phyloP scores from a whole-genome alignment of 495 filamentous ascomycete species.

The Aspergillus haitiensis region DNA sequence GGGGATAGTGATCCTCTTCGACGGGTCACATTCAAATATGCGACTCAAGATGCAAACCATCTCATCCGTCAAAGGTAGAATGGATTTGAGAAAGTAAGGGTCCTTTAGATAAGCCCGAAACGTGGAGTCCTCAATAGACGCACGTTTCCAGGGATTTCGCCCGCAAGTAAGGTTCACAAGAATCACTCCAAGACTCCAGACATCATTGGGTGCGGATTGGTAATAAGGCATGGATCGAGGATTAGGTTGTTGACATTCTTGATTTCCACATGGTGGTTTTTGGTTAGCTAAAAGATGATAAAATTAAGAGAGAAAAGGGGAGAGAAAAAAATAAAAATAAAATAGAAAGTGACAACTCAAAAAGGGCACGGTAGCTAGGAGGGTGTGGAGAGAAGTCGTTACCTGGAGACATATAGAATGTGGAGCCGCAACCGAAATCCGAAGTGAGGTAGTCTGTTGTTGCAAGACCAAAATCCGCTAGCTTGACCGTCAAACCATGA shows the following conservation, averaged over 20 bases:
- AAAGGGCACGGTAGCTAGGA: too few species aligned
- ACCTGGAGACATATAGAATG: conserved; percentile 99
- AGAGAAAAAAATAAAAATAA: too few species aligned
- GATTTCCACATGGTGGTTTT: neutral
- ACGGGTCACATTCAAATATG: conserved; percentile 87
- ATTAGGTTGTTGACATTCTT: conserved; percentile 91
- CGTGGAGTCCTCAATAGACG: conserved; percentile 88
- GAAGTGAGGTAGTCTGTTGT: conserved; percentile 79
- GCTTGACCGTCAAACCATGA: conserved; percentile 82
- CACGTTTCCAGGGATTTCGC: conserved; percentile 98
- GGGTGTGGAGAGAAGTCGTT: conserved; percentile 34
- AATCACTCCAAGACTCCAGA: conserved; percentile 97
- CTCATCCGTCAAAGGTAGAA: conserved; percentile 87
- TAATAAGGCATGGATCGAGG: conserved; percentile 79
- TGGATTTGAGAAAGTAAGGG: conserved; percentile 84
- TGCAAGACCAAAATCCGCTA: conserved; percentile 96
- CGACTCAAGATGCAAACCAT: conserved; percentile 84
- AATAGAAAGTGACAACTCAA: neutral
- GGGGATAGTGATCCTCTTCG: conserved; percentile 78
- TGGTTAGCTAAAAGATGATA: conserved; percentile 14
- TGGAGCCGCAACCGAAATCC: conserved; percentile 97
- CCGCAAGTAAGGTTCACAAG: conserved; percentile 97
- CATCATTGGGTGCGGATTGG: conserved; percentile 89
- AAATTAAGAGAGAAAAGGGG: conserved; percentile 5
- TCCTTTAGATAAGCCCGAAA: conserved; percentile 90